A percentile compares a stretch with the other conserved stretches of the same genome.
These are phyloP conservation scores for Pleurostoma richardsiae DNA, from an alignment of 2,329 filamentous ascomycete species.

Conservation along the genomic window DNA sequence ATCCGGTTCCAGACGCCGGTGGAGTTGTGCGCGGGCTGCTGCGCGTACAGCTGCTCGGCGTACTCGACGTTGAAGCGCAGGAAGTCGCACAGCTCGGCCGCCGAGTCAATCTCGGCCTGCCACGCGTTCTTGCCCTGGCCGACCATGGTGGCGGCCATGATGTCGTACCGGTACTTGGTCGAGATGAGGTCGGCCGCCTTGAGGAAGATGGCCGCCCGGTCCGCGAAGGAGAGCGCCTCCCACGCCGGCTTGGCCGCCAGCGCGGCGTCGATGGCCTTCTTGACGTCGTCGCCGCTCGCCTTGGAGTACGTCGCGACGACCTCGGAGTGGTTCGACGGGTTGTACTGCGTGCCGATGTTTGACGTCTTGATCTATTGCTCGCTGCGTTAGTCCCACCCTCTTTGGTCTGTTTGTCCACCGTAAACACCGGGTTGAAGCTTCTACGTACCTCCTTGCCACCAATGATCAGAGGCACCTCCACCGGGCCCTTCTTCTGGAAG, in stretches of 20 bases:
- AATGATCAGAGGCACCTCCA: slow-evolving; percentile 79
- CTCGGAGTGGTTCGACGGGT: slow-evolving; percentile 75
- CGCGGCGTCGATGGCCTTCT: slow-evolving; percentile 75
- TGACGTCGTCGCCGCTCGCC: slow-evolving; percentile 71
- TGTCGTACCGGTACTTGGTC: slow-evolving; percentile 90
- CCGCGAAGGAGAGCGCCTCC: slow-evolving; percentile 82
- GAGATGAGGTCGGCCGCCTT: slow-evolving; percentile 91
- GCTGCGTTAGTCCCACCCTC: too few relatives aligned
- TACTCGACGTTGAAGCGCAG: slow-evolving; percentile 92
- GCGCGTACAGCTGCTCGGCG: slow-evolving; percentile 82
- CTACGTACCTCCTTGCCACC: slow-evolving; percentile 71
- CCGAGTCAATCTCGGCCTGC: slow-evolving; percentile 98
- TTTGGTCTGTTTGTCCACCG: not conserved
- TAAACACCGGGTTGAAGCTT: not conserved
- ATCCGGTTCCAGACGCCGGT: slow-evolving; percentile 86
- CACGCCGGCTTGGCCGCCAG: slow-evolving; percentile 81
- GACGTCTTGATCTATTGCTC: slow-evolving; percentile 58
- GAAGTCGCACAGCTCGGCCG: slow-evolving; percentile 89
- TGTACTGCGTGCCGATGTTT: slow-evolving; percentile 64
- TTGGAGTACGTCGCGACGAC: slow-evolving; percentile 80
- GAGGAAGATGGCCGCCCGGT: slow-evolving; percentile 88
- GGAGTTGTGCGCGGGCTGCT: slow-evolving; percentile 81
- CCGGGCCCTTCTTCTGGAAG: slow-evolving; percentile 62
- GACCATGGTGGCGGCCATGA: slow-evolving; percentile 94
- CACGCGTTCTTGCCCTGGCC: slow-evolving; percentile 98